A percentile compares a stretch with the other conserved stretches of the same genome.
Conservation (phyloP, 192 early-diverging fungal species). For the Rhizophagus sp. region DNA sequence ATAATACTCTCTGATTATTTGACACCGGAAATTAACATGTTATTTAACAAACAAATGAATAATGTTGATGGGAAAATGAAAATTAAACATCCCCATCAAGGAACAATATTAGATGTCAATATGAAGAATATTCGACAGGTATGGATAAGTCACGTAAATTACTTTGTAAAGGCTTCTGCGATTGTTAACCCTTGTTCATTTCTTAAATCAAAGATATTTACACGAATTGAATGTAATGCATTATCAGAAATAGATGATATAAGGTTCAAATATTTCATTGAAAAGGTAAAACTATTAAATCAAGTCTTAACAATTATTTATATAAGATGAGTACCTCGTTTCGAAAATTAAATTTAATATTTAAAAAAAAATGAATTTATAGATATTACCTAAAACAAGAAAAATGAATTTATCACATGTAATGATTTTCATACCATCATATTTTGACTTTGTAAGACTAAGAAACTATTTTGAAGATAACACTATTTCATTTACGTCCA, state of each 20-base stretch:
- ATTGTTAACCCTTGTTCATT: conserved; percentile 47
- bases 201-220: conserved; percentile 77
- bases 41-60: conserved; percentile 70
- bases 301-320: too few relatives aligned
- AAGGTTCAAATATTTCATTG: conserved; percentile 84
- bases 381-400: conserved; percentile 55
- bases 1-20: conserved; percentile 79
- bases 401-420: conserved; percentile 58
- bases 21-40: conserved; percentile 89
- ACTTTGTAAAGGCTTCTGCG: background rate
- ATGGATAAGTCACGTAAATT: background rate
- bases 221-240: conserved; percentile 62
- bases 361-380: conserved; percentile 46
- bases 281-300: conserved; percentile 45
- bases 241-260: conserved; percentile 70
- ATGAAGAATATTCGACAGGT: background rate
- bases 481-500: conserved; percentile 70
- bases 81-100: conserved; percentile 61
- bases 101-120: conserved; percentile 63
- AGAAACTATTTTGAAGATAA: conserved; percentile 85
- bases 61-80: conserved; percentile 76
- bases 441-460: conserved; percentile 95
- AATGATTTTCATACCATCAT: conserved; percentile 87
- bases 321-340: too few relatives aligned
- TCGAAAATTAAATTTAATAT: too few relatives aligned